Base-by-base conservation (phyloP, 768 basidiomycete species). In the Russula sp. region DNA sequence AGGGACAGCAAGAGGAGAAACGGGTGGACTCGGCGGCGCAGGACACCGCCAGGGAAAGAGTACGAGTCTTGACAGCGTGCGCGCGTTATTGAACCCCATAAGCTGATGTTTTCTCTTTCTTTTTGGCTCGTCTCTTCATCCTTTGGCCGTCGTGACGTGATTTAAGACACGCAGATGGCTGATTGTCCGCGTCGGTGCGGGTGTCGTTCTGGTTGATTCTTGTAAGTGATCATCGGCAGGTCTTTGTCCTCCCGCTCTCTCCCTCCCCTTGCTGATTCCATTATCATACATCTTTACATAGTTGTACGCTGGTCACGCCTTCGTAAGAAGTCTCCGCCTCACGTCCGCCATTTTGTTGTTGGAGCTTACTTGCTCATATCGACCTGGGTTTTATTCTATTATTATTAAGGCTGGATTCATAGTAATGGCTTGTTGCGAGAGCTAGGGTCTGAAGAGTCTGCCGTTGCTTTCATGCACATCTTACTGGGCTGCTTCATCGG, bases 261-360 rank as follows among this genome's bases (percentile, higher is more conserved):
- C 20, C 56, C 28, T 7, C 22, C 20, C 26, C 44, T 11, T 34
- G 8, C 26, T 54, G n/a, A 36, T 57, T 13, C 30, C 59, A 24
- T 24, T 60, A 11, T 24, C 58, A 11, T 48, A 22, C 46, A 13
- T 40, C 57, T 20, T 49, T 30, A 16, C 36, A 9, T 65, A 92
- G 90, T 90, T 72, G 90, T 92, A 59, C 78, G 90, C 68, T 92
- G 89, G 88, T 84, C 85, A 38, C 83, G 89, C 67, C 76, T 89
- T 1, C 81, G 87, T 88, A 36, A 38, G 46, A 69, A 5, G 79
- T 69, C 40, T 24, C 52, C 16, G 11, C 18, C 1, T 52, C 42
- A 7, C 4, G 1, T 22, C 22, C 16, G 16, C 36, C 40, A 3
- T 22, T 9, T 9, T 13, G 22, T 26, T 26, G 22, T 46, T 18